phyloP scores from a whole-genome alignment of 371 early-diverging fungal species.

The Nematocida sp. region DNA sequence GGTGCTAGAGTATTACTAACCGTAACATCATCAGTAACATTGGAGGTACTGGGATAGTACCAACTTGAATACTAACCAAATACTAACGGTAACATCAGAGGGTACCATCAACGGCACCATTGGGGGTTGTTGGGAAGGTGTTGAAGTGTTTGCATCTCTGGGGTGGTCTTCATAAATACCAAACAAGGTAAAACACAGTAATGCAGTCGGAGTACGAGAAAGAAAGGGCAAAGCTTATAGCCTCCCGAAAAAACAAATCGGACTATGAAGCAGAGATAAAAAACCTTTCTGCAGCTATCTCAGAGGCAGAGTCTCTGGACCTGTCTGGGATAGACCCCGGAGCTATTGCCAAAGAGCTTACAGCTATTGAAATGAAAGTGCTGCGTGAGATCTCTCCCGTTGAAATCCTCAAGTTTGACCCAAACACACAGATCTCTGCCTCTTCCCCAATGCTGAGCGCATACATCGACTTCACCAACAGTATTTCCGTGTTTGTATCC shows the following conservation, averaged over 20 bases:
- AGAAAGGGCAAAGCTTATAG: constrained; percentile 6
- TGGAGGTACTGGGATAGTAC: too few species aligned
- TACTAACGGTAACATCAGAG: too few species aligned
- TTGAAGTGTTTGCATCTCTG: too few species aligned
- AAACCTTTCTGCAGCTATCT: constrained; percentile 18
- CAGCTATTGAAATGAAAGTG: constrained; percentile 16
- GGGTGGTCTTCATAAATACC: neutral
- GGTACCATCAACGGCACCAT: too few species aligned
- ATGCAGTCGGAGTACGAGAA: constrained; percentile 48
- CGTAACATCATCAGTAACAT: too few species aligned
- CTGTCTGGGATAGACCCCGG: constrained; percentile 9
- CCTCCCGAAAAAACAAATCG: neutral
- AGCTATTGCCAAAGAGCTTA: constrained; percentile 19
- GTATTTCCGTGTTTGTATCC: constrained; percentile 29
- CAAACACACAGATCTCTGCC: neutral
- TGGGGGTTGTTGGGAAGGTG: too few species aligned
- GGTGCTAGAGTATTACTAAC: too few species aligned
- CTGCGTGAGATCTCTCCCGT: constrained; percentile 28
- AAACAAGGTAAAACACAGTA: neutral
- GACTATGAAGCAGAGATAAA: constrained; percentile 3
- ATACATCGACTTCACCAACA: constrained; percentile 37
- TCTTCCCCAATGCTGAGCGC: constrained; percentile 24
- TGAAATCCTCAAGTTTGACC: constrained; percentile 46
- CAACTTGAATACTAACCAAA: too few species aligned
- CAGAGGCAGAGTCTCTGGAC: constrained; percentile 39